A percentile compares a stretch with the other conserved stretches of the same genome.
phyloP scores from a whole-genome alignment of 257 asterid species.

The Striga asiatica region DNA sequence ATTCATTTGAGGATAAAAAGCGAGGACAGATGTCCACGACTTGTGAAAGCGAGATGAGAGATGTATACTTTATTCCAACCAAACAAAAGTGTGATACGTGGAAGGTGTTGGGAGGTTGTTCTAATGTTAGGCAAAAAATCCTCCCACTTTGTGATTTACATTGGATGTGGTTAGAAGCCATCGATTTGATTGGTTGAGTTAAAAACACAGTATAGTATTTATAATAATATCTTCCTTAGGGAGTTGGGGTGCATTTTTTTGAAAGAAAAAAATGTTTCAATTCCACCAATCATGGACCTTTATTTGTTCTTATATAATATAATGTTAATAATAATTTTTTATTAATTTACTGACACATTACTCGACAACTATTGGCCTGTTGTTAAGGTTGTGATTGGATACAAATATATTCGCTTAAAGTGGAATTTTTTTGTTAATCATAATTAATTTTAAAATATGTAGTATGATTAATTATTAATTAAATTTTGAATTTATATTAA shows the following conservation, averaged over 20 bases:
- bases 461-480: no score
- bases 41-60: slow-evolving; percentile 13
- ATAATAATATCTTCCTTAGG: slow-evolving; percentile 12
- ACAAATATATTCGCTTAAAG: no score
- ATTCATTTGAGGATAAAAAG: no score
- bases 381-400: no score
- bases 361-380: background rate
- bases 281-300: background rate
- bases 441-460: no score
- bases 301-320: background rate
- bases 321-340: no score
- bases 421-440: no score
- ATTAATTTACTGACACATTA: no score
- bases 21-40: slow-evolving; percentile 11
- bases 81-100: slow-evolving; percentile 19
- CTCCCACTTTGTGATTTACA: slow-evolving; percentile 13
- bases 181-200: slow-evolving; percentile 15
- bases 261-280: background rate
- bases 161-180: no score
- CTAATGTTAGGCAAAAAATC: slow-evolving; percentile 10
- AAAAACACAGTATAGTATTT: background rate
- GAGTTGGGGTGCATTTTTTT: background rate
- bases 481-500: no score
- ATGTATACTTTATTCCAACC: slow-evolving; percentile 4
- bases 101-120: slow-evolving; percentile 15